Base-by-base conservation (phyloP, 2,329 filamentous ascomycete species). In the Westerdykella ornata region DNA sequence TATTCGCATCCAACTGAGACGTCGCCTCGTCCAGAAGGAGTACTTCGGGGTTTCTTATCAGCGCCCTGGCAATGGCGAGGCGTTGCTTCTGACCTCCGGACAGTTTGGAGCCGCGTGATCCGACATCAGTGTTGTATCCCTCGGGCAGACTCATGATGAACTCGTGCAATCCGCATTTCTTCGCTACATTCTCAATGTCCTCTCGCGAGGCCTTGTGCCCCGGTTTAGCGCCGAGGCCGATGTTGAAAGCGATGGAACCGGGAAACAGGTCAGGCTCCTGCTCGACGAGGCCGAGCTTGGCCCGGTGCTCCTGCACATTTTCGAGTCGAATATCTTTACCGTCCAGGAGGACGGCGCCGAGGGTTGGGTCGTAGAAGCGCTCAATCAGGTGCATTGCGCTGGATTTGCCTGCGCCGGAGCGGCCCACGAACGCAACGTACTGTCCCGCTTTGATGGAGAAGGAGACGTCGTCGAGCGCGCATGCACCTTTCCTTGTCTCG, bases 1-100 rank as follows among this genome's bases (percentile, higher is more conserved):
- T 70, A 32, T 68, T 66, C 8, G 70, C 68, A 45, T 73, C 71
- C 3, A 73, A 53, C 35, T 70, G 68, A 32, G 66, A 70, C 4
- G 70, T 73, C 11, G 67, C 66, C 49, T 73, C 71, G 43, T 73
- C 71, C 1, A 73, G 62, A 1, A 73, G 55, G 16, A 73, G 57
- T 2, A 73, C 63, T 37, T 69, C 62, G 1, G 71, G 71, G 35
- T 71, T 60, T n/a, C 70, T 59, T 19, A 72, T 60, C 19, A 73
- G 60, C 1, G 70, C 70, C 42, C 71, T 54, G 13, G 71, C 70
- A 32, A 73, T 68, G 2, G 70, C 68, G 14, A 73, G 53, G 4
- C 71, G 60, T 43, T 73, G 70, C 35, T 65, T 60, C 42, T 74
- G 71, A 12, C 70, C 71, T 14, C 70, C 71, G 2, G 67, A 71